Evolutionary conservation across 176 grass and related monocot species (phyloP).

Genomic region (Tillandsia fasciculata): DNA sequence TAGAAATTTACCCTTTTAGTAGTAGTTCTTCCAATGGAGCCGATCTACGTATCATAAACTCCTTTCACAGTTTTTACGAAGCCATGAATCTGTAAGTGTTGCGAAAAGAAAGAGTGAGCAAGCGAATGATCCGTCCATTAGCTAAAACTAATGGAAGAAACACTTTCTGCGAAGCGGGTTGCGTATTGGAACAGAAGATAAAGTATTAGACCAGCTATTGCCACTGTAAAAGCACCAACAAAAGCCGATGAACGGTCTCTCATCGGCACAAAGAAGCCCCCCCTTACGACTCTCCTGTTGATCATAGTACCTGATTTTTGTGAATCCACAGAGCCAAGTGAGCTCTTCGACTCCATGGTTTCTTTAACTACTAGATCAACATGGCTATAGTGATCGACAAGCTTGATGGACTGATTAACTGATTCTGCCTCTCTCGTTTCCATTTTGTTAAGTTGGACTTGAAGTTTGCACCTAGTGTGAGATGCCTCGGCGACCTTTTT

Average conservation of each 20-base stretch:
- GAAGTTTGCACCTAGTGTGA: slow-evolving; percentile 15
- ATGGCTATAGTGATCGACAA: slow-evolving; percentile 25
- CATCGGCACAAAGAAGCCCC: slow-evolving; percentile 11
- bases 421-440: slow-evolving; percentile 41
- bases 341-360: background rate
- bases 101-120: background rate
- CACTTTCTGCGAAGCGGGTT: background rate
- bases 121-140: background rate
- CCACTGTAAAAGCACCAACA: slow-evolving; percentile 27
- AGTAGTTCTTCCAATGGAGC: background rate
- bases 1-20: background rate
- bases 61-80: background rate
- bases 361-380: slow-evolving; percentile 21
- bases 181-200: slow-evolving; percentile 30
- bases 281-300: slow-evolving; percentile 18
- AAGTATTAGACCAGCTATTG: slow-evolving; percentile 22
- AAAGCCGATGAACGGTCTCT: slow-evolving; percentile 28
- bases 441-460: slow-evolving; percentile 47
- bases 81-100: background rate
- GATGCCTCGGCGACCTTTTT: background rate
- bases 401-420: slow-evolving; percentile 46
- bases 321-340: background rate
- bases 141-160: slow-evolving; percentile 8
- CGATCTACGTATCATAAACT: background rate
- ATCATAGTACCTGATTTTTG: background rate